Percentiles rank a stretch among this genome's conserved stretches.
phyloP scores from a whole-genome alignment of 345 rosid species.

The Eucalyptus polybractea region DNA sequence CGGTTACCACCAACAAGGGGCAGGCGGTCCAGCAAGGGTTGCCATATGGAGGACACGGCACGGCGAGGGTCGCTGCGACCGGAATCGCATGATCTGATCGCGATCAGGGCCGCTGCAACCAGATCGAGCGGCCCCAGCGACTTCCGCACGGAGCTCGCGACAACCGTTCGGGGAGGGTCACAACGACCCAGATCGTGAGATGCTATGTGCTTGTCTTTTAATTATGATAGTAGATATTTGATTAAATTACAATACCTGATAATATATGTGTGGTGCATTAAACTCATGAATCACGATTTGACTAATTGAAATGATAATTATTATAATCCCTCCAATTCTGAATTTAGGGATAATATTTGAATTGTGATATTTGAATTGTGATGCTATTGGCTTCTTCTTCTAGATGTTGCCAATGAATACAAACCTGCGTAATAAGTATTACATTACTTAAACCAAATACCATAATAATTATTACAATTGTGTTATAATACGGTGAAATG shows the following conservation, averaged over 20 bases:
- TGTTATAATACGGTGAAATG: background rate
- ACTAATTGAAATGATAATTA: background rate
- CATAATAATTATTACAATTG: background rate
- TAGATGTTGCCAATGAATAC: background rate
- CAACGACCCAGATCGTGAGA: background rate
- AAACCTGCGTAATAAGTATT: too few species aligned
- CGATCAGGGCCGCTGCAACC: fast-evolving
- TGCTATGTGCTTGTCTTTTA: background rate
- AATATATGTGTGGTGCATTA: background rate
- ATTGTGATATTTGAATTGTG: background rate
- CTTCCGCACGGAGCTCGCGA: fast-evolving
- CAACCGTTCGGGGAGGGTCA: fast-evolving
- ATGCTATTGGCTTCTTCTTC: background rate
- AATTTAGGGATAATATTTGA: background rate
- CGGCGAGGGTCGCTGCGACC: background rate
- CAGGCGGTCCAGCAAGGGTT: fast-evolving
- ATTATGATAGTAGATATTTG: background rate
- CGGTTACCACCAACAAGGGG: fast-evolving
- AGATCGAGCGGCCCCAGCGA: fast-evolving
- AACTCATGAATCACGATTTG: background rate
- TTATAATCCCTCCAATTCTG: background rate
- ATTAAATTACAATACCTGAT: background rate
- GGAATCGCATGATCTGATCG: fast-evolving
- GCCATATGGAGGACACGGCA: too few species aligned
- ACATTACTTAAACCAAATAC: background rate